Conservation (phyloP, 495 filamentous ascomycete genomes). For the Penicillium ochrochloron region DNA sequence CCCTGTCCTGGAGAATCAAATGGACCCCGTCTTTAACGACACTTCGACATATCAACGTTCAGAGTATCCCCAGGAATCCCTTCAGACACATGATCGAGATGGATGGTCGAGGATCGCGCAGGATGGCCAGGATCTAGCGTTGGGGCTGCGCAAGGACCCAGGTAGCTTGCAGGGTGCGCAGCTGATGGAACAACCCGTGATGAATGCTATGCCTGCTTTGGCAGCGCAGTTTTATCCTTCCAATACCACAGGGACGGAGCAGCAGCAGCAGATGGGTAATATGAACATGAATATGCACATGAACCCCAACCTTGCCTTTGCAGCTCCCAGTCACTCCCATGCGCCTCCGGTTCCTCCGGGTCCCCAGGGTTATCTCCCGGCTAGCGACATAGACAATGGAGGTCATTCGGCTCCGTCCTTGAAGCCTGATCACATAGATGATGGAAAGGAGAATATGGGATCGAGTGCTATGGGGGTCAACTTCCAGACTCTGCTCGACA, state of each 20-base stretch:
- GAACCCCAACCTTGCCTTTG: slow-evolving; percentile 32
- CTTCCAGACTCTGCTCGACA: slow-evolving; percentile 57
- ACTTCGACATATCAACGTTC: slow-evolving; percentile 57
- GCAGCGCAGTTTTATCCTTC: slow-evolving; percentile 35
- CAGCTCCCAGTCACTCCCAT: slow-evolving; percentile 46
- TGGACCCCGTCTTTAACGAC: slow-evolving; percentile 73
- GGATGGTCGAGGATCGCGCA: slow-evolving; percentile 21
- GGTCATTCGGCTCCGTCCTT: slow-evolving; percentile 25
- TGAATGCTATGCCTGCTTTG: slow-evolving; percentile 32
- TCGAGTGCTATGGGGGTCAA: slow-evolving; percentile 48
- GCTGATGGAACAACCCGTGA: slow-evolving; percentile 18
- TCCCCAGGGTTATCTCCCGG: slow-evolving; percentile 46
- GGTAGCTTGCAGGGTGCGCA: slow-evolving; percentile 32
- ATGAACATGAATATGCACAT: slow-evolving; percentile 13
- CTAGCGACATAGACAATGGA: slow-evolving; percentile 42
- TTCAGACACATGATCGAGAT: slow-evolving; percentile 25
- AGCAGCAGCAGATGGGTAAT: slow-evolving; percentile 12
- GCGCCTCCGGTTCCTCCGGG: slow-evolving; percentile 56
- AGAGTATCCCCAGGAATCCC: slow-evolving; percentile 22
- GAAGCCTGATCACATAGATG: slow-evolving; percentile 36
- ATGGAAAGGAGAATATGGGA: slow-evolving; percentile 23
- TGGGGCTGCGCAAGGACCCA: slow-evolving; percentile 25
- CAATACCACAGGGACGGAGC: slow-evolving; percentile 30
- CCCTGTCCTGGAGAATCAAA: slow-evolving; percentile 72
- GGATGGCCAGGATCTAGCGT: slow-evolving; percentile 29